Evolutionary conservation across 306 rosid species (phyloP), one percentile per base, ranked within the genome.

Genomic region (Rubus idaeus): DNA sequence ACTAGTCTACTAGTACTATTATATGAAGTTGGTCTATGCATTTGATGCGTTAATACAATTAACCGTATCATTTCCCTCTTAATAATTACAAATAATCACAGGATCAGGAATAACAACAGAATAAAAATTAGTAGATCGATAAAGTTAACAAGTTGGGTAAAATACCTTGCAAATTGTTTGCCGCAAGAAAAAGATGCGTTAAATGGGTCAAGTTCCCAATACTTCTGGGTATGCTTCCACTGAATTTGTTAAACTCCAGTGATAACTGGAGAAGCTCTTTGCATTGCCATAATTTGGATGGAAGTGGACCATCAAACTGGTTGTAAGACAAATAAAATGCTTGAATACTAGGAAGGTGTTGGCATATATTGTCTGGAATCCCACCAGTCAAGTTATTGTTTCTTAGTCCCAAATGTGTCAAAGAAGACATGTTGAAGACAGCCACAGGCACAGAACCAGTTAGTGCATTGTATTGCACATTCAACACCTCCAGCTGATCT

Each of bases 131-230:
- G 21, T 16, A 52, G 21, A 52, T 30, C 35, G 35, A 30, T 52
- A 50, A 21, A 52, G 37, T 21, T 20, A 35, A 21, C 37, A 20
- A 21, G 35, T 21, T 57, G 30, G 63, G 20, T 53, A 10, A 57
- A 57, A 57, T 81, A 81, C 81, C 81, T 53, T 68, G 7, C 64
- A 77, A 66, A n/a, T 64, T 40, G 75, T 82, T 82, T 64, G 0
- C 1, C 10, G 35, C 63, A 45, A 76, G 68, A 40, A 3, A 4
- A 47, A 76, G 52, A 5, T 0, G 6, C 0, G 0, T 23, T 9
- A 81, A 26, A 23, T 8, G 10, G 23, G 70, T 72, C 14, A 66
- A 53, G 71, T 81, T 81, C 1, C 57, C 75, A 13, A 81, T 40
- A 44, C 3, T 40, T 30, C 8, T 21, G 8, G 75, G 71, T 71